Evolutionary conservation across 1,139 yeast genomes (phyloP).

Genomic region (Meyerozyma elateridarum): DNA sequence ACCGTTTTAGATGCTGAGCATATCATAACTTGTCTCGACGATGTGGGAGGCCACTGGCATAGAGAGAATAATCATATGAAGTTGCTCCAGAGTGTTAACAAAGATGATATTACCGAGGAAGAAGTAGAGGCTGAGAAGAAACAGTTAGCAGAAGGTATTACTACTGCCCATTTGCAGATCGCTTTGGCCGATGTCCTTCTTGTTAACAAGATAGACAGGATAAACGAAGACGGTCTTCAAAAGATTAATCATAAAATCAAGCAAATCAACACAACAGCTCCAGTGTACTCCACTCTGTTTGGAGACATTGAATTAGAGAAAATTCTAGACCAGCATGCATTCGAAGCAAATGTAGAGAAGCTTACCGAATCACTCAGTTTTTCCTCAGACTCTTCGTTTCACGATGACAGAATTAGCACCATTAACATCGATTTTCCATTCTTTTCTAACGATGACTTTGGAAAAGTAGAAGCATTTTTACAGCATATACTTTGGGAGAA

Average conservation of each 20-base stretch:
- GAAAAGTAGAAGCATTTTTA: slow-evolving; percentile 51
- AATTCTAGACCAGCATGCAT: slow-evolving; percentile 77
- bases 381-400: slow-evolving; percentile 22
- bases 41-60: slow-evolving; percentile 60
- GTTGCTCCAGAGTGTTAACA: slow-evolving; percentile 16
- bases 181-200: slow-evolving; percentile 84
- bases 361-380: slow-evolving; percentile 17
- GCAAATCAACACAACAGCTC: slow-evolving; percentile 65
- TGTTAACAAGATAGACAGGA: slow-evolving; percentile 68
- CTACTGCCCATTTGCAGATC: slow-evolving; percentile 86
- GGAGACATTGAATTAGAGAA: slow-evolving; percentile 61
- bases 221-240: slow-evolving; percentile 18
- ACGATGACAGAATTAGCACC: slow-evolving; percentile 59
- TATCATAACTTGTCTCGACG: slow-evolving; percentile 63
- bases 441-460: slow-evolving; percentile 28
- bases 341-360: slow-evolving; percentile 45
- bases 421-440: slow-evolving; percentile 51
- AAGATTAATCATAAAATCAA: slow-evolving; percentile 35
- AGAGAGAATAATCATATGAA: slow-evolving; percentile 30
- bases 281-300: slow-evolving; percentile 60
- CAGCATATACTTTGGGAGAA: slow-evolving; percentile 71
- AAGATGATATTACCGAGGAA: slow-evolving; percentile 22
- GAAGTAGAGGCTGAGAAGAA: slow-evolving; percentile 32
- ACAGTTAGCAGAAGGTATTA: slow-evolving; percentile 44
- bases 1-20: slow-evolving; percentile 82